Percentiles rank a stretch among this genome's conserved stretches.
Evolutionary conservation across 768 basidiomycete genomes (phyloP).

Genomic region (Pseudohyphozyma bogoriensis): DNA sequence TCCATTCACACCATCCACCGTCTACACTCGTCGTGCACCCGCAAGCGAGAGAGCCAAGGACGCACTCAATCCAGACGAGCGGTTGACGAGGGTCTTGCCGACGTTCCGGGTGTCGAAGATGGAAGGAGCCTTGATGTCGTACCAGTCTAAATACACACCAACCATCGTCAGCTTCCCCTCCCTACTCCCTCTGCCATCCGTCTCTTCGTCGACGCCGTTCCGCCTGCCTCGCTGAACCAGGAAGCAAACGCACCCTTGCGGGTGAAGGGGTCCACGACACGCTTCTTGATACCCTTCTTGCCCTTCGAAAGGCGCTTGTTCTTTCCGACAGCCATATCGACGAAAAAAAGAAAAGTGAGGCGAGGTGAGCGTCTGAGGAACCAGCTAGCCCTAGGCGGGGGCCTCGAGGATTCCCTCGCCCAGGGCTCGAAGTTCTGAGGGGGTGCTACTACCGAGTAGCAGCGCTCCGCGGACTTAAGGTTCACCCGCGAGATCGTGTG

Average conservation of each 20-base stretch:
- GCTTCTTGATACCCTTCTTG: conserved; percentile 99
- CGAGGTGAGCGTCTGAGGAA: too few relatives aligned
- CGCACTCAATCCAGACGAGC: conserved; percentile 95
- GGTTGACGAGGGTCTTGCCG: conserved; percentile 97
- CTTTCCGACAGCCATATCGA: conserved; percentile 49
- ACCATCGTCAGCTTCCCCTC: background rate
- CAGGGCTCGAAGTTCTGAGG: too few relatives aligned
- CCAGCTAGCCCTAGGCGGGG: too few relatives aligned
- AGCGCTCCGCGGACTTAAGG: too few relatives aligned
- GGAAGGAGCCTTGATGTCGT: conserved; percentile 95
- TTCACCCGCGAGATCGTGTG: too few relatives aligned
- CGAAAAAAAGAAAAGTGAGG: background rate
- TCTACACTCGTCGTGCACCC: too few relatives aligned
- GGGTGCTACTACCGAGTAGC: too few relatives aligned
- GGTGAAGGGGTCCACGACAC: conserved; percentile 99
- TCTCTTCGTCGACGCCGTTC: too few relatives aligned
- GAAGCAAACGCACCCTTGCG: conserved; percentile 68
- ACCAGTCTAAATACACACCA: conserved; percentile 65
- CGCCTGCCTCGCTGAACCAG: too few relatives aligned
- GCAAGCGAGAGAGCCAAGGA: conserved; percentile 36
- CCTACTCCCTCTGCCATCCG: too few relatives aligned
- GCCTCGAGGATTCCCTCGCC: too few relatives aligned
- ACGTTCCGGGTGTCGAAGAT: conserved; percentile 94
- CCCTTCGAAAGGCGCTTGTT: conserved; percentile 98
- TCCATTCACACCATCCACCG: too few relatives aligned